A percentile compares a stretch with the other conserved stretches of the same genome.
Evolutionary conservation across 371 early-diverging fungal species (phyloP).

Genomic region (Mucor saturninus): DNA sequence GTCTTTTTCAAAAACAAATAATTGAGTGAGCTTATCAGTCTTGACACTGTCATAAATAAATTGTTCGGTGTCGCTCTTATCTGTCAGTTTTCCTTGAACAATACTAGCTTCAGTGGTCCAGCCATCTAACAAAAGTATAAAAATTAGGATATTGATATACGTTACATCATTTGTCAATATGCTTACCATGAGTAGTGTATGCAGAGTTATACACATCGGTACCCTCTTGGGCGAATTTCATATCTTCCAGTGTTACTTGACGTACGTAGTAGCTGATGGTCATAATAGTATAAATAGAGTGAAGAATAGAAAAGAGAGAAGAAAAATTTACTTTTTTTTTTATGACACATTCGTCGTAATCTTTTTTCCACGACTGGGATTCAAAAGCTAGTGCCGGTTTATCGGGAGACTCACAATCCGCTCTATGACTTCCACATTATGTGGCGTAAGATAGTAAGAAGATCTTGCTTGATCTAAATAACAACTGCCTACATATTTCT

Average conservation of each 20-base stretch:
- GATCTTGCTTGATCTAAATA: too few relatives aligned
- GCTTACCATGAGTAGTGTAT: slow-evolving; percentile 9
- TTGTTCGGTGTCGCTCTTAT: slow-evolving; percentile 28
- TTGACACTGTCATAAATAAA: slow-evolving; percentile 25
- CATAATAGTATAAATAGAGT: neutral
- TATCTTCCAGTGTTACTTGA: slow-evolving; percentile 19
- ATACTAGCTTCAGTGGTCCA: slow-evolving; percentile 51
- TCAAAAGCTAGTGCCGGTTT: too few relatives aligned
- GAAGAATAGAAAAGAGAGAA: too few relatives aligned
- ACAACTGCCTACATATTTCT: too few relatives aligned
- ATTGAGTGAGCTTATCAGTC: slow-evolving; percentile 24
- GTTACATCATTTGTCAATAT: too few relatives aligned
- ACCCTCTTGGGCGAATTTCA: slow-evolving; percentile 16
- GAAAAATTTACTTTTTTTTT: too few relatives aligned
- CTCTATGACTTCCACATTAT: too few relatives aligned
- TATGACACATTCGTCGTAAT: too few relatives aligned
- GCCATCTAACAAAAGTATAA: slow-evolving; percentile 26
- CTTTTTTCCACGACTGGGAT: too few relatives aligned
- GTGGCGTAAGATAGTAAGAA: too few relatives aligned
- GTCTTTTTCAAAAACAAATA: slow-evolving; percentile 17
- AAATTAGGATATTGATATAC: too few relatives aligned
- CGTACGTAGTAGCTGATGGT: slow-evolving; percentile 11
- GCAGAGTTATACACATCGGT: slow-evolving; percentile 19
- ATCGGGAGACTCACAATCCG: too few relatives aligned
- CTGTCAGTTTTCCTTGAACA: slow-evolving; percentile 36